Conservation (phyloP, 352 stramenopile species). For the Pilasporangium apinafurcum region DNA sequence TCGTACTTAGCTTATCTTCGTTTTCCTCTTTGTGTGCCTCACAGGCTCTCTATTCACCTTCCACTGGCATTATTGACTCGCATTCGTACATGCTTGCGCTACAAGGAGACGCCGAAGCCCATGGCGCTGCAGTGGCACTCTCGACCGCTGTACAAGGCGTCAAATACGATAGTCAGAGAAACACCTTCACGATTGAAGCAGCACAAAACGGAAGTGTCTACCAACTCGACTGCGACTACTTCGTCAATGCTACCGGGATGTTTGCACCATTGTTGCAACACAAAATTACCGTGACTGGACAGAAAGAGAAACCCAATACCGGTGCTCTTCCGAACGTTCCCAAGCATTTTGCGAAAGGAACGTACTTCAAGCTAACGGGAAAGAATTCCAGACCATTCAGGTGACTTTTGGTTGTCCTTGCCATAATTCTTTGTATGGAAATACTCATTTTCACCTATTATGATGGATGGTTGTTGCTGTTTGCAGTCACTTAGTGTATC, state of each 20-base stretch:
- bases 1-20: too few species aligned
- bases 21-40: not conserved
- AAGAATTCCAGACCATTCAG: constrained; percentile 49
- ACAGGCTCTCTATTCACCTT: constrained; percentile 89
- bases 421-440: not conserved
- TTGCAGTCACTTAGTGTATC: constrained; percentile 91
- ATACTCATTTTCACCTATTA: not conserved
- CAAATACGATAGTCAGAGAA: constrained; percentile 15
- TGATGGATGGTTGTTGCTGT: too few species aligned
- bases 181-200: constrained; percentile 27
- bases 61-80: constrained; percentile 94
- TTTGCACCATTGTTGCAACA: constrained; percentile 44
- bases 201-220: constrained; percentile 33
- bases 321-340: constrained; percentile 22
- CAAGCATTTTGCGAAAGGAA: constrained; percentile 91
- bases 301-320: not conserved
- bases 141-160: constrained; percentile 50
- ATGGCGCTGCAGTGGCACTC: constrained; percentile 81
- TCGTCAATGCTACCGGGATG: constrained; percentile 92
- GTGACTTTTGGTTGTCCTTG: constrained; percentile 10
- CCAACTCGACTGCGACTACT: constrained; percentile 83
- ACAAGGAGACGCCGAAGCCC: constrained; percentile 85
- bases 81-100: constrained; percentile 89
- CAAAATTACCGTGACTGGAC: constrained; percentile 11
- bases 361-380: constrained; percentile 91